Base-by-base conservation (phyloP, 768 basidiomycete genomes). In the Tremella mesenterica region DNA sequence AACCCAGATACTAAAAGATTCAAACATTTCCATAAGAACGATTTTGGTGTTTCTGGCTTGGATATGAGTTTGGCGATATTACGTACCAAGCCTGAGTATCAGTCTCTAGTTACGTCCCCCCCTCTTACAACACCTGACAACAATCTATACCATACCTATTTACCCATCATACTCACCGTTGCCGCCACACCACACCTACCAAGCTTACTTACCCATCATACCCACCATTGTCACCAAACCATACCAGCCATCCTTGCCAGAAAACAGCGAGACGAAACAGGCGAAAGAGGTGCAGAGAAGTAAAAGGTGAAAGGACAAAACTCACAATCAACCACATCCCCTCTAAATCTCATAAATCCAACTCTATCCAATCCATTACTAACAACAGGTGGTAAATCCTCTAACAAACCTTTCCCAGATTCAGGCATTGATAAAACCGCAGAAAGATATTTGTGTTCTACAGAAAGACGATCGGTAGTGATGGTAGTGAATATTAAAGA, bases 391-490 rank as follows among this genome's bases (percentile, higher is more conserved):
- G 20, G 58, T 34, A 10, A 44, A 47, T 10, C 41, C n/a, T 47
- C 52, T 7, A 76, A 59, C 3, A 76, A 48, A 1, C 65, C 60
- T 67, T 86, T 83, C 9, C 74, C 77, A 9, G 79, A 65, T 31
- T 77, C 76, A n/a, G 63, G 59, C 53, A 82, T 74, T 8, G 79
- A 77, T 29, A 86, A 73, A n/a, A 88, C 61, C 25, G 78, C 63
- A 2, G 79, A 74, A 9, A 80, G 67, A 55, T 81, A 86, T 54
- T 82, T 78, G 51, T 80, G 79, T 65, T 85, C 84, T 23, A 81
- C 75, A 0, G 78, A 79, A 21, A 78, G 58, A 27, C 29, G 48
- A 28, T 73, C 69, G 1, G 80, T 77, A 6, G 80, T 78, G 13
- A 84, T 61, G 7, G 78, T 76, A 52, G 78, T 74, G 28, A 85